These are phyloP conservation scores for Senna tora DNA, from an alignment of 306 rosid genomes.

Conservation along the genomic window DNA sequence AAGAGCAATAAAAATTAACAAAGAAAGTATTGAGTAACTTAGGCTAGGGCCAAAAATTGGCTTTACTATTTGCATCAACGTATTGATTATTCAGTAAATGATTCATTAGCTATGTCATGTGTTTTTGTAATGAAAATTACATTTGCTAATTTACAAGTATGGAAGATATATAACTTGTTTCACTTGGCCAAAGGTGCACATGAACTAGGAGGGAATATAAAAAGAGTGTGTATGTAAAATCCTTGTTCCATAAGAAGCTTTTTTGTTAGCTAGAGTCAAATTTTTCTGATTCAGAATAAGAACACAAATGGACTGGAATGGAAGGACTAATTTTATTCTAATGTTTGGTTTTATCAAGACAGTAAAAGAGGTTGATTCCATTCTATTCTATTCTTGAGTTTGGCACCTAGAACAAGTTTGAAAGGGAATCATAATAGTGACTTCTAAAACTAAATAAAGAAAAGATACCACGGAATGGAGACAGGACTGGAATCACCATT, in stretches of 20 bases:
- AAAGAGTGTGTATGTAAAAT: background rate
- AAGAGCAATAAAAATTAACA: background rate
- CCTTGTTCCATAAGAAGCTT: background rate
- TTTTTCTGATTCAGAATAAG: too few relatives aligned
- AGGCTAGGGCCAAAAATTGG: background rate
- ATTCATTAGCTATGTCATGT: background rate
- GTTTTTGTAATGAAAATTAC: background rate
- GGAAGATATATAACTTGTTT: background rate
- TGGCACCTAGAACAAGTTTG: background rate
- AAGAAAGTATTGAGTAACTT: background rate
- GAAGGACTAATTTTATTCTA: background rate
- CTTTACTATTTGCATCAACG: background rate
- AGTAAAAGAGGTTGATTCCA: background rate
- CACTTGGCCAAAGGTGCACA: background rate
- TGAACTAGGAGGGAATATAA: background rate
- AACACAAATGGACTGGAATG: too few relatives aligned
- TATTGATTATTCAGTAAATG: background rate
- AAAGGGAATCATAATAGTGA: background rate
- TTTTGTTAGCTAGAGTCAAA: background rate
- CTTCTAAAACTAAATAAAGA: background rate
- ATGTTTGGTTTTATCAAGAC: background rate
- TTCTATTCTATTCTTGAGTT: background rate
- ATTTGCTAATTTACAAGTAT: background rate
- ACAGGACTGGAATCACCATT: too few relatives aligned
- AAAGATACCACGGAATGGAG: background rate